Evolutionary conservation across 2,329 filamentous ascomycete species (phyloP), one percentile per base, ranked within the genome.

Genomic region (Beauveria varroae): DNA sequence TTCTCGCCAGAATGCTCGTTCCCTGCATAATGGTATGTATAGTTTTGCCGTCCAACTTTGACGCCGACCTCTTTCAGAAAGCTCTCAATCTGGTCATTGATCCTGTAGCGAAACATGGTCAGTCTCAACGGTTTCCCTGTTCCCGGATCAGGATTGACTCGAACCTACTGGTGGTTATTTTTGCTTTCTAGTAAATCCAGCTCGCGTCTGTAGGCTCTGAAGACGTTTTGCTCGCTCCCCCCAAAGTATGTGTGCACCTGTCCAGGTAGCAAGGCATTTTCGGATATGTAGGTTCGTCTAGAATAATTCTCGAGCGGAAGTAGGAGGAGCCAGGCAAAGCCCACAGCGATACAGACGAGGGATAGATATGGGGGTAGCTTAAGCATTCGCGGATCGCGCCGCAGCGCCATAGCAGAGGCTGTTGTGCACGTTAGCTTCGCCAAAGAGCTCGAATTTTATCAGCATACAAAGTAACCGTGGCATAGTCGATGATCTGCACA

Each of bases 221-320:
- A 93, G 65, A 98, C 85, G 74, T 97, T 90, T 78, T 98, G 93
- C 72, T 99, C 95, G 73, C 91, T 96, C 20, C 95, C 95, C 7
- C 90, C 88, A 72, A 99, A 99, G 75, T 99, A 99, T 1, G 95
- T 96, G 76, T 98, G 93, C 9, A 98, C 95, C 75, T 99, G 95
- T 2, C 93, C 95, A 0, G 95, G 95, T 16, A 99, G 80, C 40
- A 99, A 85, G 12, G 95, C 95, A 73, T 99, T 99, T 74, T 99
- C 95, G 49, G 93, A 98, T 62, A 99, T 95, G 74, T 99, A 99
- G 1, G 93, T 99, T 63, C 85, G 83, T 66, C 95, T 86, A 56
- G 92, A 96, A 78, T 98, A 96, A 66, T 93, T 85, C 74, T 98
- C 84, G 58, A 98, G 81, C 3, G 95, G 95, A 1, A 99, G 84